Percentiles rank a stretch among this genome's conserved stretches.
Conservation (phyloP, 2,329 filamentous ascomycete genomes). For the Colletotrichum chlorophyti region DNA sequence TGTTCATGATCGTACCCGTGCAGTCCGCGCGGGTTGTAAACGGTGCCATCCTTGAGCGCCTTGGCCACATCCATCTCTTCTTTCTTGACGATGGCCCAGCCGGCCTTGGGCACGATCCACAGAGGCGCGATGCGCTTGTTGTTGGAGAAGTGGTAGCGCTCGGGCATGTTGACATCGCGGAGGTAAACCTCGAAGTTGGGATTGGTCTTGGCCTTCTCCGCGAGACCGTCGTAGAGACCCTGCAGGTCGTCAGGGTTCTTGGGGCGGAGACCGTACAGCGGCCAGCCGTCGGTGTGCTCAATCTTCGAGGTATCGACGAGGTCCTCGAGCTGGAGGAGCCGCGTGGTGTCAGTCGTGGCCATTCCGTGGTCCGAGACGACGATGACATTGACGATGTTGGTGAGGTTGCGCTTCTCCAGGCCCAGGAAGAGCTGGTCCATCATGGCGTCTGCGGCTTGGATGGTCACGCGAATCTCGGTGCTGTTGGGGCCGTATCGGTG, state of each 20-base stretch:
- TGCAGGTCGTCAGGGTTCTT: conserved; percentile 72
- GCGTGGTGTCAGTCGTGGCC: conserved; percentile 85
- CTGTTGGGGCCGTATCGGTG: conserved; percentile 94
- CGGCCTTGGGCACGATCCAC: conserved; percentile 91
- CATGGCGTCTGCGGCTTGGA: conserved; percentile 83
- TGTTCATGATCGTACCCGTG: conserved; percentile 97
- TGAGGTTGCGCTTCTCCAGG: conserved; percentile 82
- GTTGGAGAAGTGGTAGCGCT: conserved; percentile 87
- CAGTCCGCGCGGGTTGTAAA: conserved; percentile 82
- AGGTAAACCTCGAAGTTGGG: conserved; percentile 87
- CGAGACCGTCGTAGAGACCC: conserved; percentile 68
- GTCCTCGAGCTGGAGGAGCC: conserved; percentile 90
- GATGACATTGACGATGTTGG: conserved; percentile 88
- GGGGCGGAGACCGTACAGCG: conserved; percentile 85
- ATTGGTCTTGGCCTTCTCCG: conserved; percentile 63
- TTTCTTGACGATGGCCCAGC: conserved; percentile 88
- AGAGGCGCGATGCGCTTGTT: conserved; percentile 91
- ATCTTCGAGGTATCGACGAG: conserved; percentile 80
- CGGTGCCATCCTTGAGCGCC: conserved; percentile 66
- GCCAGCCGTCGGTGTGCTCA: conserved; percentile 92
- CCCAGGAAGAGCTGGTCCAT: conserved; percentile 78
- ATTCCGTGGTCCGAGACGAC: conserved; percentile 99
- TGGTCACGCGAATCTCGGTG: conserved; percentile 84
- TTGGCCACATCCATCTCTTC: conserved; percentile 78
- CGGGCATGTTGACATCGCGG: conserved; percentile 86